Percentiles rank a stretch among this genome's conserved stretches.
Conservation (phyloP, 2,329 filamentous ascomycete species). For the Colletotrichum paranaense region DNA sequence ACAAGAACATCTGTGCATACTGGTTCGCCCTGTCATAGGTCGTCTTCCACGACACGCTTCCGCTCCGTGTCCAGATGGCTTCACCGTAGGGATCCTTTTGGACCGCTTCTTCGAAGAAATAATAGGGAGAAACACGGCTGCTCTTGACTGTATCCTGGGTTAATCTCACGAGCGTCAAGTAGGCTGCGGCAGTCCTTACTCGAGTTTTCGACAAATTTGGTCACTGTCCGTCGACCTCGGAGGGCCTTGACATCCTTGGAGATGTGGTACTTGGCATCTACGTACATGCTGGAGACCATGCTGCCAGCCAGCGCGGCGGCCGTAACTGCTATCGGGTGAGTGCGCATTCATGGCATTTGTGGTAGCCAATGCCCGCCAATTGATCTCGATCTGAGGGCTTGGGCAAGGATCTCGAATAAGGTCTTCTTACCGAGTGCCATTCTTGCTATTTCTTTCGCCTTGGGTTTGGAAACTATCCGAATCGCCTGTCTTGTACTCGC, state of each 20-base stretch:
- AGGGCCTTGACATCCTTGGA: slow-evolving; percentile 68
- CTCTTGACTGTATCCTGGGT: slow-evolving; percentile 51
- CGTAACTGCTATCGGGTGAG: slow-evolving; percentile 42
- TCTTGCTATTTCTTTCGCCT: not conserved
- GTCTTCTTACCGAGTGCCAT: slow-evolving; percentile 20
- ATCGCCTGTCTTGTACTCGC: not conserved
- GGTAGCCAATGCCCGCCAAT: not conserved
- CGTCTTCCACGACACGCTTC: slow-evolving; percentile 69
- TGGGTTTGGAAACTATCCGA: not conserved
- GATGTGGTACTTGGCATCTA: slow-evolving; percentile 78
- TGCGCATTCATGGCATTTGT: too few relatives aligned
- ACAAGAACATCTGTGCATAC: slow-evolving; percentile 71
- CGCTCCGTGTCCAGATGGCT: slow-evolving; percentile 75
- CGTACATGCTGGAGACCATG: slow-evolving; percentile 52
- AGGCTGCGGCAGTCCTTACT: not conserved
- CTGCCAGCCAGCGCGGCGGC: slow-evolving; percentile 50
- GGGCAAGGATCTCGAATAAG: too few relatives aligned
- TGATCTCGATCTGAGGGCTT: not conserved
- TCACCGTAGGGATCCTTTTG: slow-evolving; percentile 62
- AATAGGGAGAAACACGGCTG: slow-evolving; percentile 71
- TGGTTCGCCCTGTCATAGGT: slow-evolving; percentile 66
- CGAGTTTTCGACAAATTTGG: slow-evolving; percentile 51
- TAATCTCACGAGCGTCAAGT: slow-evolving; percentile 44
- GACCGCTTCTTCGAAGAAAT: slow-evolving; percentile 70
- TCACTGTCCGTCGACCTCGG: slow-evolving; percentile 44